These are phyloP conservation scores for Ganoderma meredithae DNA, from an alignment of 1,284 basidiomycete species.

Conservation along the genomic window DNA sequence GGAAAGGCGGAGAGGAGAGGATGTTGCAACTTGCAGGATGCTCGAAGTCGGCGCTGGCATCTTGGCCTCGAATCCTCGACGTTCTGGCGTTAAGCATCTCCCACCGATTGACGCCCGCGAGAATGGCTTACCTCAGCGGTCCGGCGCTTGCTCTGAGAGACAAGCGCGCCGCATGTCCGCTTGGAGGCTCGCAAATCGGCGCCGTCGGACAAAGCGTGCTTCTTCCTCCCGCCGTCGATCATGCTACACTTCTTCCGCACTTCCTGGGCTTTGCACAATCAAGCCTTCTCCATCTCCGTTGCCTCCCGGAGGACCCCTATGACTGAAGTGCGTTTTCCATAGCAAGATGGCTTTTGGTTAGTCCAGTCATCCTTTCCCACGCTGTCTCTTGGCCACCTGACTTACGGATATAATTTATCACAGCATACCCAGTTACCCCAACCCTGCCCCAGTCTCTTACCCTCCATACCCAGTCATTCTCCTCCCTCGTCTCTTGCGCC, in stretches of 20 bases:
- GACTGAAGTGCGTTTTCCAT: conserved; percentile 1
- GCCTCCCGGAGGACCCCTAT: not conserved
- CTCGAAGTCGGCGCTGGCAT: not conserved
- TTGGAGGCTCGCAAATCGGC: not conserved
- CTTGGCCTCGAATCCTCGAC: not conserved
- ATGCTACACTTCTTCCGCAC: not conserved
- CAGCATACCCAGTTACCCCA: too few species aligned
- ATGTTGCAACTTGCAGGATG: not conserved
- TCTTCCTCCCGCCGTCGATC: not conserved
- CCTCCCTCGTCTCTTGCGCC: not conserved
- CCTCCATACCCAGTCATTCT: conserved; percentile 14
- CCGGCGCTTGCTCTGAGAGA: too few species aligned
- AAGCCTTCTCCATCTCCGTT: not conserved
- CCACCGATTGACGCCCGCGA: too few species aligned
- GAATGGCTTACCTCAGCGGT: not conserved
- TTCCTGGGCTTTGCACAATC: not conserved
- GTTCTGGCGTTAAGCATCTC: not conserved
- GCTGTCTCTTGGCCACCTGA: not conserved
- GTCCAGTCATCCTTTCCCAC: conserved; percentile 3
- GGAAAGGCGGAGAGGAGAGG: not conserved
- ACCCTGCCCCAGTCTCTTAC: not conserved
- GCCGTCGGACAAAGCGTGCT: not conserved
- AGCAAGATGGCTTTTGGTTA: too few species aligned
- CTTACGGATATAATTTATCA: conserved; percentile 15
- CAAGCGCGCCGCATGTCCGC: not conserved